A percentile compares a stretch with the other conserved stretches of the same genome.
Conservation (phyloP, 306 rosid species). For the Vigna trinervia region DNA sequence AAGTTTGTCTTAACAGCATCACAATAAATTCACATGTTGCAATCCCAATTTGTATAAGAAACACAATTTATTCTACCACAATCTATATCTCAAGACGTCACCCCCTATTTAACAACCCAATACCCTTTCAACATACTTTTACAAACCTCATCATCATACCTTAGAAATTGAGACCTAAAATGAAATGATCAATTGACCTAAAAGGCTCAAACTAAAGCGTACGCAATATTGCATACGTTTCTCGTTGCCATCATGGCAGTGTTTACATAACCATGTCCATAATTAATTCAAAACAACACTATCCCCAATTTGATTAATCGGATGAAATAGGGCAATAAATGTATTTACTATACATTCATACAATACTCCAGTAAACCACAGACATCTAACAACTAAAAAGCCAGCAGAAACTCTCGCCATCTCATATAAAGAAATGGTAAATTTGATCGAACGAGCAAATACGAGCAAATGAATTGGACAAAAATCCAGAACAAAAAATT, state of each 20-base stretch:
- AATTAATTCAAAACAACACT: constrained; percentile 2
- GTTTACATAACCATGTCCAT: neutral
- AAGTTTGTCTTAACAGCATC: constrained; percentile 1
- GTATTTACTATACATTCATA: neutral
- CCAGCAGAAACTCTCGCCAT: neutral
- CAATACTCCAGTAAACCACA: neutral
- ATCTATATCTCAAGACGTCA: neutral
- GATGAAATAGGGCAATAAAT: neutral
- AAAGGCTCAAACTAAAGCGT: neutral
- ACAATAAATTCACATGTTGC: neutral
- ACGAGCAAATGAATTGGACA: neutral
- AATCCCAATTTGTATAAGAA: neutral
- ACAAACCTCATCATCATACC: constrained; percentile 9
- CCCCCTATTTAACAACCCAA: constrained; percentile 17
- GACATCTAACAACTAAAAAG: neutral
- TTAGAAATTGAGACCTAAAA: neutral
- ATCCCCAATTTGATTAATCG: neutral
- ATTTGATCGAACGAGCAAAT: constrained; percentile 14
- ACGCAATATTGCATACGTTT: neutral
- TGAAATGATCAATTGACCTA: neutral
- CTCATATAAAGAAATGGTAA: neutral
- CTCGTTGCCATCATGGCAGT: neutral
- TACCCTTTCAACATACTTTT: neutral
- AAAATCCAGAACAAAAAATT: neutral
- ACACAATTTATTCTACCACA: constrained; percentile 2